Evolutionary conservation across 768 basidiomycete species (phyloP), one percentile per base, ranked within the genome.

Genomic region (Hygrophoropsis aurantiaca): DNA sequence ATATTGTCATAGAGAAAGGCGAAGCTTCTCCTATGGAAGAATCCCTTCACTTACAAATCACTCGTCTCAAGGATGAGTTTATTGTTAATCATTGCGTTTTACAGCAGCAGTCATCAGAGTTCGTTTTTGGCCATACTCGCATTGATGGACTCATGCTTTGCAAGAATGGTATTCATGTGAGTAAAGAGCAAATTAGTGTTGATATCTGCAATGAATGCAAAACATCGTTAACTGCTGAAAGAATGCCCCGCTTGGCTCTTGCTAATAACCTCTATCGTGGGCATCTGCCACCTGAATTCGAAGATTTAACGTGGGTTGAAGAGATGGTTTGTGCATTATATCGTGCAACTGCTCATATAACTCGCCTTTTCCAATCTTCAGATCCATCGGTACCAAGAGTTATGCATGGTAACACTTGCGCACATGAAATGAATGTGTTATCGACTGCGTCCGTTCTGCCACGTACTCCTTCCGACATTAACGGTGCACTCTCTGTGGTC

Each of bases 351-450:
- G 61, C 67, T 0, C 53, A 65, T 53, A 44, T 68, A 1, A 59
- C 57, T 13, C 39, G 55, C 2, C 16, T 69, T 2, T 62, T 61
- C 48, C 39, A 57, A 4, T 64, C 62, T 4, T 55, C 49, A 2
- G 52, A 67, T 47, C 41, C 57, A 6, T 23, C 11, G 0, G 49
- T 59, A 19, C 61, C 68, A 1, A 47, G 21, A 10, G 52, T 66
- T 0, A 58, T 68, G 33, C 58, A 66, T 55, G 67, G 67, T 1
- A 69, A 69, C 40, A 68, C 61, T 3, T 69, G 67, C 53, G 58
- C 67, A 5, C 64, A 68, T 54, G 55, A 67, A 5, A 60, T 59
- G 54, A 69, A 71, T 49, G 26, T 67, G 2, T 16, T 63, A 2
- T 64, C 65, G 2, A 66, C 65, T n/a, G 64, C 59, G 0, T 15